phyloP scores from a whole-genome alignment of 2,329 filamentous ascomycete genomes.

The Colletotrichum spinosum region DNA sequence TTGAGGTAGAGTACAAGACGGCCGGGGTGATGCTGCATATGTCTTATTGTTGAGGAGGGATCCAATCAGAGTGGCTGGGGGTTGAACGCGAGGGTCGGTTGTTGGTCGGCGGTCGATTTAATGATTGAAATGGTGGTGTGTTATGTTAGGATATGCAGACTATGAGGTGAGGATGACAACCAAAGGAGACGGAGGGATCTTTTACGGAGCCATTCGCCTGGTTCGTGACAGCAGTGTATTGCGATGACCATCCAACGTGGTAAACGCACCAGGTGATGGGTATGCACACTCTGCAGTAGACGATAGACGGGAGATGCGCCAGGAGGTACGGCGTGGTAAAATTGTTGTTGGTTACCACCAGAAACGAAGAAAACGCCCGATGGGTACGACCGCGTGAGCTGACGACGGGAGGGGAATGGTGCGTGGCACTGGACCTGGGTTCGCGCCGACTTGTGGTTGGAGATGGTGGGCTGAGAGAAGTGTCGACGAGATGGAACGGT shows the following conservation, averaged over 20 bases:
- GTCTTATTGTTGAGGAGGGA: conserved; percentile 33
- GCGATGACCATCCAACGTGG: no score
- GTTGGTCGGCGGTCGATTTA: conserved; percentile 22
- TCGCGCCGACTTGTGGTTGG: conserved; percentile 1
- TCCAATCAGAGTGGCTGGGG: conserved; percentile 34
- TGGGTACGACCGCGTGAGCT: conserved; percentile 32
- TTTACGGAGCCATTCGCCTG: no score
- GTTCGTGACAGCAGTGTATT: no score
- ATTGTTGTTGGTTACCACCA: conserved; percentile 1
- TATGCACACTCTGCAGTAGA: no score
- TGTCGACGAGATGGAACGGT: conserved; percentile 21
- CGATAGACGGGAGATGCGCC: neutral
- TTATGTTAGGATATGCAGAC: no score
- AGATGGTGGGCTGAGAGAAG: conserved; percentile 1
- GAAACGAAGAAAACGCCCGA: conserved; percentile 18
- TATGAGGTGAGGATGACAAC: neutral
- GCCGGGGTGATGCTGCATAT: neutral
- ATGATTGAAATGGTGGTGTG: neutral
- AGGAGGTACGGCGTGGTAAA: neutral
- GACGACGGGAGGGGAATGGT: conserved; percentile 33
- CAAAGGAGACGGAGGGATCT: no score
- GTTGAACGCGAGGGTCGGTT: neutral
- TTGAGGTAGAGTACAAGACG: neutral
- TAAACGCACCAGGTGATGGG: no score
- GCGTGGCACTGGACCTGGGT: conserved; percentile 23